These are phyloP conservation scores for Parathielavia hyrcaniae DNA, from an alignment of 495 filamentous ascomycete species.

Conservation along the genomic window DNA sequence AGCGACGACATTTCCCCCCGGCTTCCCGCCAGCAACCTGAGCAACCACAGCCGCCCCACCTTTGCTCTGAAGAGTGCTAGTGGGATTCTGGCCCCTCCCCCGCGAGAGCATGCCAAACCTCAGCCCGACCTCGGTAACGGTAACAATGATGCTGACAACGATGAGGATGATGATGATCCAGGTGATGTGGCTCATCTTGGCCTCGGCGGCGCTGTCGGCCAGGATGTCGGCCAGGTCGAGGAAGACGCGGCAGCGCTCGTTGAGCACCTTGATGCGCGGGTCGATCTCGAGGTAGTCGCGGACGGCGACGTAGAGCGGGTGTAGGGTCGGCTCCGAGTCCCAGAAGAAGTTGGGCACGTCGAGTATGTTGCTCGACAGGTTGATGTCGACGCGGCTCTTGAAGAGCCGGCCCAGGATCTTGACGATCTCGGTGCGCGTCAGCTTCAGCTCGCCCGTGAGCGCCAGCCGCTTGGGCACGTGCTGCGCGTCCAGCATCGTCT, in stretches of 20 bases:
- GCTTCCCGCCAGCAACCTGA: neutral
- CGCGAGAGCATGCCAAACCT: constrained; percentile 70
- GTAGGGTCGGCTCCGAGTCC: constrained; percentile 90
- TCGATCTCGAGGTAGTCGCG: constrained; percentile 98
- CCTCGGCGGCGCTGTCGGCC: constrained; percentile 83
- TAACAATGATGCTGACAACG: constrained; percentile 81
- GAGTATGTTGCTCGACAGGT: constrained; percentile 94
- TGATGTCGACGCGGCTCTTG: constrained; percentile 92
- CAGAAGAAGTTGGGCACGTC: constrained; percentile 99
- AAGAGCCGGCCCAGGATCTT: constrained; percentile 85
- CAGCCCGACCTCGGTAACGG: constrained; percentile 79
- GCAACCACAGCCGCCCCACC: neutral
- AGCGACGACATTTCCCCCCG: constrained; percentile 16
- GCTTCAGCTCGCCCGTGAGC: constrained; percentile 80
- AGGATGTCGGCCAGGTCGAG: constrained; percentile 94
- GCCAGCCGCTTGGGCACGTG: constrained; percentile 84
- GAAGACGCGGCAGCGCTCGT: constrained; percentile 94
- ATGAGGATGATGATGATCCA: constrained; percentile 99
- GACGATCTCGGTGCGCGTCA: constrained; percentile 88
- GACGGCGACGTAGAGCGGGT: constrained; percentile 89
- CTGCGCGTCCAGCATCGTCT: constrained; percentile 88
- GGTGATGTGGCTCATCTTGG: constrained; percentile 87
- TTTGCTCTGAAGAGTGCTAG: neutral
- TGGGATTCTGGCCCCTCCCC: constrained; percentile 32
- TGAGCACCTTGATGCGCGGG: constrained; percentile 86